Evolutionary conservation across 805 yeast genomes (phyloP).

Genomic region (Wickerhamiella kazuoi): DNA sequence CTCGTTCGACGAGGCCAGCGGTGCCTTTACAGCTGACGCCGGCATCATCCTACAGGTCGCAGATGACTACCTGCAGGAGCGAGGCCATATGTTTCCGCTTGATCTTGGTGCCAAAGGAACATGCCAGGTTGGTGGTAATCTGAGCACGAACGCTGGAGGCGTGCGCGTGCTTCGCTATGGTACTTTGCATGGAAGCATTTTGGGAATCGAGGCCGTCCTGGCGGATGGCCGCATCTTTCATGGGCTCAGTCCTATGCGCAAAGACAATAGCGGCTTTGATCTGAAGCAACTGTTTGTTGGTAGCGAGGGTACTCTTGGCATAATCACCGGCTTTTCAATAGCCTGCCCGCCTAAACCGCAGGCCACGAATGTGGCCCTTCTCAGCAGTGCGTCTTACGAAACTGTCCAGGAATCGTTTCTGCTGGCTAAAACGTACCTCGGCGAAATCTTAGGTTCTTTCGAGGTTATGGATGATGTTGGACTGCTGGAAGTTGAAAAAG

Average conservation of each 20-base stretch:
- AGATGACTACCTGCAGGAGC: constrained; percentile 55
- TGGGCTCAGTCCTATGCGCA: constrained; percentile 71
- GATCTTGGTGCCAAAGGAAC: constrained; percentile 96
- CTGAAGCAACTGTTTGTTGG: constrained; percentile 86
- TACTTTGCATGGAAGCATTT: constrained; percentile 76
- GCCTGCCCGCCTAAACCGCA: constrained; percentile 80
- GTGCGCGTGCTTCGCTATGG: constrained; percentile 75
- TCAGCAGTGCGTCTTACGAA: constrained; percentile 67
- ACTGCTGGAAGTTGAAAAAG: constrained; percentile 17
- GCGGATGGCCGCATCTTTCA: constrained; percentile 72
- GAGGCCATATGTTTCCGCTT: constrained; percentile 81
- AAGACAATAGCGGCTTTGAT: constrained; percentile 92
- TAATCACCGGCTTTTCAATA: constrained; percentile 78
- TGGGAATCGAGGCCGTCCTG: constrained; percentile 84
- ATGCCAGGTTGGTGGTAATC: constrained; percentile 88
- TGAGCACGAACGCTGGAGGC: constrained; percentile 95
- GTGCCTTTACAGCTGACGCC: constrained; percentile 76
- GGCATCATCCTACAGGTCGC: constrained; percentile 81
- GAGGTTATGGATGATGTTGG: constrained; percentile 83
- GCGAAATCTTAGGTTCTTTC: constrained; percentile 79
- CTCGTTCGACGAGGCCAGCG: constrained; percentile 64
- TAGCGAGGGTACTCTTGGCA: constrained; percentile 80
- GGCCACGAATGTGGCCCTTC: constrained; percentile 70
- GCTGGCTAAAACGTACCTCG: constrained; percentile 57
- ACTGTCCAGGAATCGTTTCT: constrained; percentile 70